These are phyloP conservation scores for Pestalotiopsis sp. DNA, from an alignment of 2,329 filamentous ascomycete species.

Conservation along the genomic window DNA sequence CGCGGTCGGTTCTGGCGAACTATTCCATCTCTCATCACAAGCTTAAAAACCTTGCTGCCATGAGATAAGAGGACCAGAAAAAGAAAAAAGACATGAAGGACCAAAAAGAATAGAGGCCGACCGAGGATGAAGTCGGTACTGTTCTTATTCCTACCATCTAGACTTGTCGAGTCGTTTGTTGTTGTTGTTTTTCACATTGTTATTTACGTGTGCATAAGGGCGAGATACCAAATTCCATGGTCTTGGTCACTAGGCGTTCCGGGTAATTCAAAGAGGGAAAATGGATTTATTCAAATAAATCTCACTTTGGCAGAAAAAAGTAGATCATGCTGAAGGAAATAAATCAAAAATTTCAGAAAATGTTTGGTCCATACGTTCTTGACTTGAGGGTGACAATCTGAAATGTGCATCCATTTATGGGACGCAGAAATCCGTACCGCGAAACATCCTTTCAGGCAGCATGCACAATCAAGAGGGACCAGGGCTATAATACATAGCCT, in stretches of 20 bases:
- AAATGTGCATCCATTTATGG: no score
- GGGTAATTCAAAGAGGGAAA: background rate
- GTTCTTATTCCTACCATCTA: background rate
- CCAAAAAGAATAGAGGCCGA: background rate
- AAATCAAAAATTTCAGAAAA: background rate
- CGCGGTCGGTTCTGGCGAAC: no score
- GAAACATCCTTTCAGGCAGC: no score
- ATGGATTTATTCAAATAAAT: background rate
- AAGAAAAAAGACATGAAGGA: background rate
- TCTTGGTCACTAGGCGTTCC: constrained; percentile 1
- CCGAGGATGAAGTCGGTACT: background rate
- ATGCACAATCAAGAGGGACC: background rate
- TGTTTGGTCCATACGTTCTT: no score
- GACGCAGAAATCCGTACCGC: no score
- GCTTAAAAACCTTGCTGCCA: background rate
- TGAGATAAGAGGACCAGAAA: background rate
- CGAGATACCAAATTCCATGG: constrained; percentile 14
- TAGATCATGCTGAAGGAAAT: background rate
- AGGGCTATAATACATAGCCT: background rate
- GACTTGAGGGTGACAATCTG: no score
- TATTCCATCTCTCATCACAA: background rate
- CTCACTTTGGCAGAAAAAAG: background rate
- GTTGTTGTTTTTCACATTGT: background rate
- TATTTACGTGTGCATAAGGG: constrained; percentile 7
- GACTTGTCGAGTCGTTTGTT: constrained; percentile 1